Percentiles rank a stretch among this genome's conserved stretches.
phyloP scores from a whole-genome alignment of 2,329 filamentous ascomycete genomes.

The Colletotrichum truncatum region DNA sequence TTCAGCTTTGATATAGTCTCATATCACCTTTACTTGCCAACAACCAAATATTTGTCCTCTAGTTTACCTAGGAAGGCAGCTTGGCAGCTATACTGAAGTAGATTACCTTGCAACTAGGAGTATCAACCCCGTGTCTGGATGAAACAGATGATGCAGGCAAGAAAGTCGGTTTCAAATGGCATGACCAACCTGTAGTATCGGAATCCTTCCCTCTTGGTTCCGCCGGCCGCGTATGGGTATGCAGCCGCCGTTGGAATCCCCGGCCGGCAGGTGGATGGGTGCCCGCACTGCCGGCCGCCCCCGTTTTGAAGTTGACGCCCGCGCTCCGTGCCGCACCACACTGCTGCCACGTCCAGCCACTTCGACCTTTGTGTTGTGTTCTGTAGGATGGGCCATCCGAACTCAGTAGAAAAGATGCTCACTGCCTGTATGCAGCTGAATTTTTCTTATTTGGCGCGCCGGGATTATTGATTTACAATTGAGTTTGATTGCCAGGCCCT shows the following conservation, averaged over 20 bases:
- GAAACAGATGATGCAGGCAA: not conserved
- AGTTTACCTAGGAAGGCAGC: no score
- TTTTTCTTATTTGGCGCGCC: not conserved
- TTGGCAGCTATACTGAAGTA: not conserved
- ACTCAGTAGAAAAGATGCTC: not conserved
- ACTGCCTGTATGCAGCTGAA: not conserved
- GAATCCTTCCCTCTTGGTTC: not conserved
- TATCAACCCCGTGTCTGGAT: not conserved
- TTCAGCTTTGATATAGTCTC: no score
- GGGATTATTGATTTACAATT: not conserved
- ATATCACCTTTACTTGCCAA: no score
- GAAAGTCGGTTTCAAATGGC: not conserved
- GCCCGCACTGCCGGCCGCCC: slow-evolving; percentile 2
- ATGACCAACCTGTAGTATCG: not conserved
- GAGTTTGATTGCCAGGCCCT: slow-evolving; percentile 1
- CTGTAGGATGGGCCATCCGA: not conserved
- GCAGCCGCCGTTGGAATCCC: not conserved
- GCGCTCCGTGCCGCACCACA: not conserved
- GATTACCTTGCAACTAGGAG: not conserved
- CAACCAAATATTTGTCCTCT: no score
- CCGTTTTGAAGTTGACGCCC: not conserved
- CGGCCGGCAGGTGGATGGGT: not conserved
- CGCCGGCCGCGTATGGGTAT: not conserved
- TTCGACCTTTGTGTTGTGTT: not conserved
- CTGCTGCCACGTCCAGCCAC: not conserved